Evolutionary conservation across 768 basidiomycete species (phyloP).

Genomic region (Russula dissimulans): DNA sequence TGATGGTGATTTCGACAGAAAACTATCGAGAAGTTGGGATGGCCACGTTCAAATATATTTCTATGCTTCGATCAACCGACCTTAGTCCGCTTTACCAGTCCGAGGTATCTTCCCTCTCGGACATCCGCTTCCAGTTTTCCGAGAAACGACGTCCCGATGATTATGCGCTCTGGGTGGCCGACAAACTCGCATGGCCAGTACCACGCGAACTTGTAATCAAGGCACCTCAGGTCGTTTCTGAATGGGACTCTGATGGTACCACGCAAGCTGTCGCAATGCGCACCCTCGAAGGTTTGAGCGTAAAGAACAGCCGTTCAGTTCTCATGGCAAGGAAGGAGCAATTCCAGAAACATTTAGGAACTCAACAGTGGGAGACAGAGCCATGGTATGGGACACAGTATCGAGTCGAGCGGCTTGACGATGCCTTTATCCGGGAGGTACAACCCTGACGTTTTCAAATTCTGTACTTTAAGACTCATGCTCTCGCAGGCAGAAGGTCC

Average conservation of each 20-base stretch:
- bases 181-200: conserved; percentile 70
- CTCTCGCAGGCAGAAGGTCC: conserved; percentile 46
- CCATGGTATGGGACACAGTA: conserved; percentile 92
- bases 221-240: conserved; percentile 60
- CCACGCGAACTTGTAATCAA: conserved; percentile 69
- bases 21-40: conserved; percentile 66
- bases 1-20: conserved; percentile 33
- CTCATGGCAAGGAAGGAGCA: conserved; percentile 73
- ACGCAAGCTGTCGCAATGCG: conserved; percentile 47
- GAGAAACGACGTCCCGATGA: conserved; percentile 75
- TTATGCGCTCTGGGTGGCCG: conserved; percentile 70
- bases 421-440: conserved; percentile 51
- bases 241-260: conserved; percentile 50
- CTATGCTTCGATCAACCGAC: conserved; percentile 51
- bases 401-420: conserved; percentile 58
- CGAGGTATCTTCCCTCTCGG: conserved; percentile 63
- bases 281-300: conserved; percentile 49
- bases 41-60: conserved; percentile 69
- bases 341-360: conserved; percentile 40
- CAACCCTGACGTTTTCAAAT: conserved; percentile 2
- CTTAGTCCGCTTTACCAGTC: conserved; percentile 62
- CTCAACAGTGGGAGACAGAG: conserved; percentile 58
- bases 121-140: conserved; percentile 74
- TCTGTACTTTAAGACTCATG: not conserved
- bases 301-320: conserved; percentile 56